phyloP scores from a whole-genome alignment of 208 protist genomes.

The Trypanosoma theileri region DNA sequence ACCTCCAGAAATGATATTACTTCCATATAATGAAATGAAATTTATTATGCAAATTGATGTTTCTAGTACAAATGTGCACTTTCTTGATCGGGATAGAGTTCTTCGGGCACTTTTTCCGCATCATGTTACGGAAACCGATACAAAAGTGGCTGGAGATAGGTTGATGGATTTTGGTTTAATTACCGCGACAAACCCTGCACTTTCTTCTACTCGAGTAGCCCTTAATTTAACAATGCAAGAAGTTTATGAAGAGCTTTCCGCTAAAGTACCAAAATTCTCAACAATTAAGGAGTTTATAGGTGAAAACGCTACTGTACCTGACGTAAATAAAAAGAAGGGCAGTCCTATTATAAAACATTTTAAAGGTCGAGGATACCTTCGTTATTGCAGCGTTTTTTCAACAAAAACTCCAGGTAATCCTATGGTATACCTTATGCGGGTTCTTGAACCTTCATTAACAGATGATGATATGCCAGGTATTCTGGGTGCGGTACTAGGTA shows the following conservation, averaged over 20 bases:
- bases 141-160: slow-evolving; percentile 60
- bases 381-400: slow-evolving; percentile 80
- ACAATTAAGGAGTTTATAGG: slow-evolving; percentile 67
- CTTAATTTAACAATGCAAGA: slow-evolving; percentile 46
- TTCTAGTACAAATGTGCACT: slow-evolving; percentile 44
- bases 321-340: slow-evolving; percentile 32
- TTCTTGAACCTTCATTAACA: slow-evolving; percentile 59
- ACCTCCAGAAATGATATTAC: slow-evolving; percentile 78
- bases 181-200: slow-evolving; percentile 64
- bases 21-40: slow-evolving; percentile 73
- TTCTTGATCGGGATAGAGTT: slow-evolving; percentile 71
- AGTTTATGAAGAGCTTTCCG: slow-evolving; percentile 73
- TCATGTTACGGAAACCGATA: slow-evolving; percentile 49
- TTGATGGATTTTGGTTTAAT: slow-evolving; percentile 82
- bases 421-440: slow-evolving; percentile 74
- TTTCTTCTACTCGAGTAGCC: slow-evolving; percentile 58
- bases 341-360: slow-evolving; percentile 60
- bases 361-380: slow-evolving; percentile 77
- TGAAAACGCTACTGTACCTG: slow-evolving; percentile 25
- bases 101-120: slow-evolving; percentile 65
- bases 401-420: slow-evolving; percentile 43
- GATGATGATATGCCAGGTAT: slow-evolving; percentile 65
- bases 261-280: slow-evolving; percentile 38
- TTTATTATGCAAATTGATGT: slow-evolving; percentile 76
- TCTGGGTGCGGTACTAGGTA: slow-evolving; percentile 75